phyloP scores from a whole-genome alignment of 2,329 filamentous ascomycete genomes.

The Cytospora chrysosperma region DNA sequence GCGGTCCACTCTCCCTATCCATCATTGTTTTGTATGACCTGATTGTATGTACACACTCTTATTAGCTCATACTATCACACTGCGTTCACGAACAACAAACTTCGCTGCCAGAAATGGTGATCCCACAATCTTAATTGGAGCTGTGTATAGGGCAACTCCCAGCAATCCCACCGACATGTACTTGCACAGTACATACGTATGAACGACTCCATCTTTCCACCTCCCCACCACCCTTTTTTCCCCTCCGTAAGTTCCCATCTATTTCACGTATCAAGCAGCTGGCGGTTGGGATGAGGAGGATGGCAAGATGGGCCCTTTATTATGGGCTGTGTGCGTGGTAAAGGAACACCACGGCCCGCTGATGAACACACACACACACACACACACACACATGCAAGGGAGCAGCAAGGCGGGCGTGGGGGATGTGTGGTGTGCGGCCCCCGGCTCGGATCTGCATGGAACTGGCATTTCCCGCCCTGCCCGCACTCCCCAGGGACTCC shows the following conservation, averaged over 20 bases:
- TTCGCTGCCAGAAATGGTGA: neutral
- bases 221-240: neutral
- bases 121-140: neutral
- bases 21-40: neutral
- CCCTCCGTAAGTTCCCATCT: neutral
- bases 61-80: neutral
- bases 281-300: neutral
- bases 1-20: neutral
- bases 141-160: neutral
- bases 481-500: neutral
- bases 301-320: neutral
- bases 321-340: neutral
- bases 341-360: no score
- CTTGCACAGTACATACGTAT: neutral
- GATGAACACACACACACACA: no score
- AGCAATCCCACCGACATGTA: neutral
- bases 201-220: neutral
- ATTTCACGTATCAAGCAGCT: neutral
- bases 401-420: neutral
- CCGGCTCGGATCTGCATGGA: constrained; percentile 7
- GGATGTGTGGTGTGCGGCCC: neutral
- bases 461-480: neutral
- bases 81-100: neutral
- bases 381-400: neutral
- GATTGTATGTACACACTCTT: neutral